Base-by-base conservation (phyloP, 257 asterid genomes). In the Solanum paucissectum region DNA sequence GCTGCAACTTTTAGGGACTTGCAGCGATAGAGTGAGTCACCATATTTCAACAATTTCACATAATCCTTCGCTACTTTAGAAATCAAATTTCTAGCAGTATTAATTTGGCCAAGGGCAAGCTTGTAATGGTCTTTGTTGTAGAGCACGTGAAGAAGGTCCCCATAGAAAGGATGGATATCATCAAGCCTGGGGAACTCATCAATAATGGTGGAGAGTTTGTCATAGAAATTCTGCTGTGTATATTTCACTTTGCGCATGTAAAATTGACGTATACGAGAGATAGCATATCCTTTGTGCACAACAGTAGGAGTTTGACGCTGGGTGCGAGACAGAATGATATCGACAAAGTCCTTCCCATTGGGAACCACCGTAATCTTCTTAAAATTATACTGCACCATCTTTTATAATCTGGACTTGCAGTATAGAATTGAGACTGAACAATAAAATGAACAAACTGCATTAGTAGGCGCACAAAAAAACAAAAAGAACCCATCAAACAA, bases 211-310 rank as follows among this genome's bases (percentile, higher is more conserved):
- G 99, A 92, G 8, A 95, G 98, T 91, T 97, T 97, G 20, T 96
- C 98, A 55, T 96, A 94, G 89, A 93, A 97, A 86, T 97, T 97
- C 73, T 89, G 91, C 87, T 96, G 98, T 0, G 99, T 95, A 82
- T 93, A 97, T 89, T 96, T 97, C 90, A 96, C 99, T 87, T 95
- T 97, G 58, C 97, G 98, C 99, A 97, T 97, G 83, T 97, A 97
- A 89, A 97, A 96, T 93, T 94, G 96, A 72, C 96, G 94, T 14
- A 97, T 98, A 11, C 99, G 96, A 3, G 98, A 83, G 81, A 96
- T 97, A 73, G 99, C 98, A 92, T 97, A 96, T 36, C 99, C 99
- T 92, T 96, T 97, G 93, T 97, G 99, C 32, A 97, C 99, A 82
- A 94, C 98, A 38, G 99, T 97, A 3, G 99, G 99, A 3, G 99